Conservation (phyloP, 352 stramenopile genomes). For the Phytopythium chamaehyphon region DNA sequence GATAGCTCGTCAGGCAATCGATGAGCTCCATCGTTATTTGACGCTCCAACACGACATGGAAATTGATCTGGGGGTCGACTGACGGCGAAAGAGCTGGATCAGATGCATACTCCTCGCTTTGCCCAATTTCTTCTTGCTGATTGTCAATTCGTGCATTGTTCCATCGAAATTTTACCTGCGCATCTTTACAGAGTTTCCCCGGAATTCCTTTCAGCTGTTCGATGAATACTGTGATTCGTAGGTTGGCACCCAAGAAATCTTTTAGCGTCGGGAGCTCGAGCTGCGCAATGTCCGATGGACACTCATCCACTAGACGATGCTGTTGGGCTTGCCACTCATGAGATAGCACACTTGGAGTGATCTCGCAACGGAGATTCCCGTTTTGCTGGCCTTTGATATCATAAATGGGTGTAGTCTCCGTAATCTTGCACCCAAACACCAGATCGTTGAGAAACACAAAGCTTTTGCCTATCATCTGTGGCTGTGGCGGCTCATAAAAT, state of each 20-base stretch:
- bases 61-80: slow-evolving; percentile 59
- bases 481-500: slow-evolving; percentile 69
- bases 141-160: not conserved
- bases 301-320: slow-evolving; percentile 56
- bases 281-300: slow-evolving; percentile 28
- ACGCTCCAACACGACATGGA: slow-evolving; percentile 47
- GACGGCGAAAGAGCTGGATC: slow-evolving; percentile 36
- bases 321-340: slow-evolving; percentile 74
- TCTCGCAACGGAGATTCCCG: slow-evolving; percentile 51
- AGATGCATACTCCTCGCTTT: slow-evolving; percentile 40
- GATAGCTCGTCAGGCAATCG: slow-evolving; percentile 28
- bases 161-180: slow-evolving; percentile 60
- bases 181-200: slow-evolving; percentile 69
- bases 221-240: slow-evolving; percentile 49
- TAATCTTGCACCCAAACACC: slow-evolving; percentile 56
- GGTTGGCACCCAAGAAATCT: slow-evolving; percentile 45
- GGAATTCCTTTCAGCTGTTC: slow-evolving; percentile 56
- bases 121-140: slow-evolving; percentile 1
- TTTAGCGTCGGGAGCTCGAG: slow-evolving; percentile 40
- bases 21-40: slow-evolving; percentile 50
- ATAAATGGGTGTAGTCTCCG: slow-evolving; percentile 54
- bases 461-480: slow-evolving; percentile 68
- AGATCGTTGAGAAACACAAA: slow-evolving; percentile 68
- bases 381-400: slow-evolving; percentile 34
- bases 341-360: slow-evolving; percentile 57